Percentiles rank a stretch among this genome's conserved stretches.
Conservation (phyloP, 805 yeast genomes). For the Brettanomyces sp. region DNA sequence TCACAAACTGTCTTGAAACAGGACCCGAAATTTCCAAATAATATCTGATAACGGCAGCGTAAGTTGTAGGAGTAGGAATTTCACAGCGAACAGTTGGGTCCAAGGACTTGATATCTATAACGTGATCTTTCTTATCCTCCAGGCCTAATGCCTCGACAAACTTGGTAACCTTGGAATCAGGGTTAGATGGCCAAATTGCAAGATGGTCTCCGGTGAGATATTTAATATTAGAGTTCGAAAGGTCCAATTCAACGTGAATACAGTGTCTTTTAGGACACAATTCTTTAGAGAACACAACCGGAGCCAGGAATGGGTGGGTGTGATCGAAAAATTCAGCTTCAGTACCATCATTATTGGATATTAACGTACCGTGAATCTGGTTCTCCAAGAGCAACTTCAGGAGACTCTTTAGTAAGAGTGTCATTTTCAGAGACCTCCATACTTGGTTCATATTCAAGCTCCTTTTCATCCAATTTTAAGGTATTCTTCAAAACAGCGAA, state of each 20-base stretch:
- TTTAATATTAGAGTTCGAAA: conserved; percentile 62
- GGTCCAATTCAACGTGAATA: conserved; percentile 83
- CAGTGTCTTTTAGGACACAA: conserved; percentile 72
- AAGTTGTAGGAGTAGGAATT: conserved; percentile 78
- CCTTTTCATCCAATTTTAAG: conserved; percentile 69
- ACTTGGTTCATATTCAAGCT: conserved; percentile 68
- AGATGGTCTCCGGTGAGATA: conserved; percentile 95
- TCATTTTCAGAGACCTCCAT: conserved; percentile 31
- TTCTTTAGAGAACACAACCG: conserved; percentile 52
- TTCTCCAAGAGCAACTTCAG: conserved; percentile 69
- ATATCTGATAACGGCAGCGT: conserved; percentile 76
- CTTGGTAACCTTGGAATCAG: conserved; percentile 61
- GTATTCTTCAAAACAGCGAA: conserved; percentile 56
- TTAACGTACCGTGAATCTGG: conserved; percentile 52
- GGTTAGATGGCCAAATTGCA: conserved; percentile 90
- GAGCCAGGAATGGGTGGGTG: conserved; percentile 75
- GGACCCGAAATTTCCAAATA: conserved; percentile 89
- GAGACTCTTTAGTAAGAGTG: conserved; percentile 23
- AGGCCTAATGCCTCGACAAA: conserved; percentile 61
- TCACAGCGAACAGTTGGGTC: conserved; percentile 53
- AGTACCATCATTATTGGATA: conserved; percentile 20
- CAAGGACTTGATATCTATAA: conserved; percentile 55
- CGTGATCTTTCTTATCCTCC: conserved; percentile 37
- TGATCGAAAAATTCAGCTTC: conserved; percentile 71
- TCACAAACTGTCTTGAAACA: conserved; percentile 79